Base-by-base conservation (phyloP, 1,284 basidiomycete genomes). In the Thelephora terrestris region DNA sequence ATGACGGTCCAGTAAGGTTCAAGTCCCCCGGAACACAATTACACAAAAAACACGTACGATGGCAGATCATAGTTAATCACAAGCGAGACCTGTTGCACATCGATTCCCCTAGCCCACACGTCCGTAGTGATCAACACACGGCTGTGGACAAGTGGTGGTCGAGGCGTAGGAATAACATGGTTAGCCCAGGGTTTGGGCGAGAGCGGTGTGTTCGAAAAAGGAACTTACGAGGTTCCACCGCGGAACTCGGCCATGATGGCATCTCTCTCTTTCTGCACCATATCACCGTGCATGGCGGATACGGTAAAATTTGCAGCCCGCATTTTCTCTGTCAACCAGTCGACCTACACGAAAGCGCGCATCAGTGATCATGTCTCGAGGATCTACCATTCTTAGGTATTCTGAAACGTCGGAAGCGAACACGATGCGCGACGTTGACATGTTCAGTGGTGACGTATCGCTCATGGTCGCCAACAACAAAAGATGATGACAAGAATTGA, bases 291-390 rank as follows among this genome's bases (percentile, higher is more conserved):
- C 90, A 94, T 92, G n/a, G 86, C 87, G 20, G 89, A 91, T 23
- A 96, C 93, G 17, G 94, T 97, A 61, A 98, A 97, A 67, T 96
- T 95, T 32, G 91, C 91, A 44, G 88, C 85, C 50, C 92, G 84
- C 91, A 99, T 94, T 71, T 99, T 99, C 69, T 97, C 93, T 36
- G 95, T 96, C 49, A 99, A 66, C 95, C 96, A 99, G 65, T 99
- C 96, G 50, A 99, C 95, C 87, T 88, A 55, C 29, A 46, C 36
- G 23, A 37, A 14, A 42, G 35, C 29, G 29, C 29, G 29, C 29
- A 12, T 32, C 29, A 32, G 29, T 32, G 29, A 32, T 32, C 14
- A 3, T 14, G 29, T 32, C 14, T 32, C 29, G 29, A 32, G 7
- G 29, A 32, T 32, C 29, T 32, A 12, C 29, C 7, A 12, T 32